Evolutionary conservation across 371 early-diverging fungal species (phyloP).

Genomic region (Mortierella sp.): DNA sequence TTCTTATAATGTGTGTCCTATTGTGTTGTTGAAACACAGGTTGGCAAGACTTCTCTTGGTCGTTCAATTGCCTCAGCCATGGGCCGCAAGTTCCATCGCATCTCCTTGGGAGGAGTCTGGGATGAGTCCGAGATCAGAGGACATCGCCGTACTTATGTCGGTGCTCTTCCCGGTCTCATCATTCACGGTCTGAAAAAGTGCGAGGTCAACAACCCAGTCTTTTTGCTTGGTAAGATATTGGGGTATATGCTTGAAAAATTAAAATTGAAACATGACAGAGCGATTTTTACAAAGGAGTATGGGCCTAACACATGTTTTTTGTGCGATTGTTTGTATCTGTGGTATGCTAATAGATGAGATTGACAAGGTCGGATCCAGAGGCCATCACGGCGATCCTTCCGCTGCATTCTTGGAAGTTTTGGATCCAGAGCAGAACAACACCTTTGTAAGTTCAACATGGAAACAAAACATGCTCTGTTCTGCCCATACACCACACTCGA

Average conservation of each 20-base stretch:
- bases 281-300: background rate
- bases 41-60: conserved; percentile 91
- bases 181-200: conserved; percentile 82
- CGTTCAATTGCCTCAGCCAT: conserved; percentile 87
- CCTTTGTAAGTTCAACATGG: conserved; percentile 57
- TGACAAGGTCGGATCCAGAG: conserved; percentile 82
- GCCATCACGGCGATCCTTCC: conserved; percentile 83
- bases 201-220: conserved; percentile 86
- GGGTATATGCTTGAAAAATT: background rate
- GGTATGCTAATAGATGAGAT: conserved; percentile 76
- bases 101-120: conserved; percentile 90
- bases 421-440: conserved; percentile 91
- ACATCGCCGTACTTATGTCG: conserved; percentile 93
- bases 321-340: background rate
- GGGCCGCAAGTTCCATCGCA: conserved; percentile 85
- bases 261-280: background rate
- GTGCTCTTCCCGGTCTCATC: conserved; percentile 89
- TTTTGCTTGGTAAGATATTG: conserved; percentile 70
- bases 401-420: conserved; percentile 91
- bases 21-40: conserved; percentile 9
- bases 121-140: conserved; percentile 94
- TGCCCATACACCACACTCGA: background rate
- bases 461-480: background rate
- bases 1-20: background rate
- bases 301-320: background rate